These are phyloP conservation scores for Cryptococcus jaspeensis DNA, from an alignment of 1,284 basidiomycete species.

Conservation along the genomic window DNA sequence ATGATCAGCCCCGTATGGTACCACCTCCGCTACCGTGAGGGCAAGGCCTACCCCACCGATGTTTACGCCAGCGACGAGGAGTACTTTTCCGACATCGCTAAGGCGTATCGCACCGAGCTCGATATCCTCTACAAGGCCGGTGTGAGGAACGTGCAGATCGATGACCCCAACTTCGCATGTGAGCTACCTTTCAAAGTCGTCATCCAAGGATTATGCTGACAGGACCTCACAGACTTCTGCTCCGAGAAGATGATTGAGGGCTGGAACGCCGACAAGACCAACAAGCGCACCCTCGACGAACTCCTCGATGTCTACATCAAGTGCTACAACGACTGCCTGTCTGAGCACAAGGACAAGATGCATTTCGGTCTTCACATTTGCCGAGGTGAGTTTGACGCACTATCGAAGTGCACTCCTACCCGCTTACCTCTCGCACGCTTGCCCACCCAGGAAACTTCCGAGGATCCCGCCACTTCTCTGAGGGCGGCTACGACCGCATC, in stretches of 20 bases:
- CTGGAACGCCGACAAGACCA: constrained; percentile 59
- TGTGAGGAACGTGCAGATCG: constrained; percentile 69
- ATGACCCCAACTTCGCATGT: constrained; percentile 57
- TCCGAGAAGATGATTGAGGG: constrained; percentile 37
- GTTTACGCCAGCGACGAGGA: constrained; percentile 32
- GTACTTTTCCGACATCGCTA: constrained; percentile 61
- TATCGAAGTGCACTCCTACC: neutral
- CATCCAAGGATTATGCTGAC: neutral
- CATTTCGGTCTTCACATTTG: constrained; percentile 71
- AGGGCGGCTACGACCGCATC: constrained; percentile 72
- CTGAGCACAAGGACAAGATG: constrained; percentile 63
- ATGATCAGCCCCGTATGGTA: constrained; percentile 74
- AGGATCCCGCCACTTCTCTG: constrained; percentile 65
- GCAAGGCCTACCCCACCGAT: constrained; percentile 23
- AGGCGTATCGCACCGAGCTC: constrained; percentile 70
- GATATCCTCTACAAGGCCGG: constrained; percentile 68
- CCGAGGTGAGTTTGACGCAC: constrained; percentile 51
- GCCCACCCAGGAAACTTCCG: constrained; percentile 66
- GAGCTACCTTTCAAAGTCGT: constrained; percentile 6
- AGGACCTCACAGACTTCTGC: constrained; percentile 23
- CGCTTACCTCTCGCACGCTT: too few relatives aligned
- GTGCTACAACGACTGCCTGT: constrained; percentile 66
- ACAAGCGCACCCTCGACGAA: constrained; percentile 62
- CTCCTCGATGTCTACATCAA: constrained; percentile 68
- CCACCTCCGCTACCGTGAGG: constrained; percentile 57